Base-by-base conservation (phyloP, 306 rosid genomes). In the Ceratonia siliqua region DNA sequence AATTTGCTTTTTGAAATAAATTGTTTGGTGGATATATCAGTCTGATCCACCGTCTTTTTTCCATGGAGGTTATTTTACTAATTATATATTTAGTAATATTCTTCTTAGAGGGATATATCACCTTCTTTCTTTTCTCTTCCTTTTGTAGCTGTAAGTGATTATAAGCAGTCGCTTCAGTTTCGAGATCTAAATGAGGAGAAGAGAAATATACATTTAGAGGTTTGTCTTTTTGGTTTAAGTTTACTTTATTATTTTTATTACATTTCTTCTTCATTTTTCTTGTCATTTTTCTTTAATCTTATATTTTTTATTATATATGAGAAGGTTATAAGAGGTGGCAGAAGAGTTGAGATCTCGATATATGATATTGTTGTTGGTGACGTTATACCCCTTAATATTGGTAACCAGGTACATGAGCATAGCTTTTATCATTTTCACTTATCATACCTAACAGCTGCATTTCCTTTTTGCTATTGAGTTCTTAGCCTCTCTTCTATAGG, bases 161-260 rank as follows among this genome's bases (percentile, higher is more conserved):
- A 92, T 69, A 87, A 85, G 83, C 99, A 95, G 72, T 95, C 99
- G 45, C 97, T 95, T 73, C 99, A 95, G 87, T 95, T 95, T 78
- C 99, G 85, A 77, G 85, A 87, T 70, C 81, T 95, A 79, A 90
- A 92, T 75, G 95, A 95, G 72, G 98, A 92, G 85, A 95, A 95
- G 87, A 89, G 96, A 84, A 95, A 95, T 82, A 95, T 95, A 80
- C 91, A 79, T 43, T 25, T 95, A 81, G 92, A 92, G 97, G 99
- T 92, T 68, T 58, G 85, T 64, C 52, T 70, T 10, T 67, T 42
- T 59, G 53, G 15, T 17, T 54, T 21, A 20, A 50, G 14, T 11
- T 27, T 41, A 67, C 27, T 56, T 1, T 68, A 18, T 15, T 12
- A 18, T 32, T 4, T 14, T 46, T 10, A 4, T 41, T 36, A 2